Conservation (phyloP, 2,329 filamentous ascomycete species). For the Thermothelomyces thermophilus region DNA sequence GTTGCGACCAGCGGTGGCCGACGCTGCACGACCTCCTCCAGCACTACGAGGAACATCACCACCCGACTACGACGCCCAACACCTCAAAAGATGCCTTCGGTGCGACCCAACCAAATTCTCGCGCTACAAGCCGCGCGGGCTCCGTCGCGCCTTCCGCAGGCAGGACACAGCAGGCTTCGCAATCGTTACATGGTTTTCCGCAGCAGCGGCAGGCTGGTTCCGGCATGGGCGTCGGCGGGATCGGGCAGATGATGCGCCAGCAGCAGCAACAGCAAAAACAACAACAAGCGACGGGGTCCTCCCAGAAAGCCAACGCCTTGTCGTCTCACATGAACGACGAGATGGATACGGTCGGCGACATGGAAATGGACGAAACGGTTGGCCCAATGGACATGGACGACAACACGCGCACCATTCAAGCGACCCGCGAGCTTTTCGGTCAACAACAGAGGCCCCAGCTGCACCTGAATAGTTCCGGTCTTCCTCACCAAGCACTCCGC, state of each 20-base stretch:
- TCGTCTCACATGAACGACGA: constrained; percentile 49
- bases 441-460: constrained; percentile 63
- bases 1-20: constrained; percentile 82
- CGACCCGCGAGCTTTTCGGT: constrained; percentile 62
- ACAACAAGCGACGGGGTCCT: constrained; percentile 26
- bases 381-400: constrained; percentile 59
- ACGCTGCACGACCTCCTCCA: constrained; percentile 92
- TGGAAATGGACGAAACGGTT: constrained; percentile 90
- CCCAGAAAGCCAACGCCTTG: constrained; percentile 27
- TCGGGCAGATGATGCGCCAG: constrained; percentile 39
- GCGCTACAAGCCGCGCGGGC: constrained; percentile 23
- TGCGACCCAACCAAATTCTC: constrained; percentile 14
- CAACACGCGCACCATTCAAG: constrained; percentile 59
- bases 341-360: constrained; percentile 82
- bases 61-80: constrained; percentile 51
- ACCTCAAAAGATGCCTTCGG: constrained; percentile 29
- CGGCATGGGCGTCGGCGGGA: constrained; percentile 29
- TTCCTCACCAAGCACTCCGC: constrained; percentile 71
- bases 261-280: no score
- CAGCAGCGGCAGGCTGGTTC: constrained; percentile 23
- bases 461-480: constrained; percentile 71
- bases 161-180: constrained; percentile 20
- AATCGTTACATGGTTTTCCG: constrained; percentile 23
- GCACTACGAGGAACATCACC: constrained; percentile 94
- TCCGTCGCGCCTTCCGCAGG: constrained; percentile 18